Percentiles rank a stretch among this genome's conserved stretches.
Evolutionary conservation across 257 asterid species (phyloP).

Genomic region (Datura wrightii): DNA sequence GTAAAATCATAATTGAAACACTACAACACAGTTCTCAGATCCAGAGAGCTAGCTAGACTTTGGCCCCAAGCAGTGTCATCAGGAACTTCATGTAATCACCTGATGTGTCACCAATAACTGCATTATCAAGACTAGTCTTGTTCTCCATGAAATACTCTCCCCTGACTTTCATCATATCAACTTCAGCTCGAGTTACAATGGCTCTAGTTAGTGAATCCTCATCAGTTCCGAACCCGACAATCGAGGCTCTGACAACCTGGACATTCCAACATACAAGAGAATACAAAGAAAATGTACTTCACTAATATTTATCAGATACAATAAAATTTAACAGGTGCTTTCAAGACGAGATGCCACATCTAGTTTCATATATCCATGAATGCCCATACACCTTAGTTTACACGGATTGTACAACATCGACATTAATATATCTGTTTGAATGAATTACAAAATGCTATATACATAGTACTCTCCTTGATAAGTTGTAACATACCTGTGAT

Average conservation of each 20-base stretch:
- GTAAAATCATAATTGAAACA: neutral
- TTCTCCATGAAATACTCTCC: conserved; percentile 59
- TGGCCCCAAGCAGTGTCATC: conserved; percentile 70
- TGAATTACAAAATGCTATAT: neutral
- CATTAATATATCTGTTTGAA: neutral
- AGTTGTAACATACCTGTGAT: neutral
- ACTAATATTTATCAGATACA: neutral
- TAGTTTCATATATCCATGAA: neutral
- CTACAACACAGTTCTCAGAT: neutral
- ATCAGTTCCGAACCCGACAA: conserved; percentile 75
- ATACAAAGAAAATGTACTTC: neutral
- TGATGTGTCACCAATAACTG: conserved; percentile 76
- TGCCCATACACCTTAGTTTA: neutral
- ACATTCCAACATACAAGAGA: neutral
- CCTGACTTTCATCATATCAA: conserved; percentile 70
- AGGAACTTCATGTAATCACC: conserved; percentile 81
- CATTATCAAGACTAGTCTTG: conserved; percentile 56
- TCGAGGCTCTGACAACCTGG: conserved; percentile 68
- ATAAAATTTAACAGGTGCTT: neutral
- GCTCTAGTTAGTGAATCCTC: conserved; percentile 79
- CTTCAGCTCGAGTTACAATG: conserved; percentile 73
- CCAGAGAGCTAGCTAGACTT: conserved; percentile 40
- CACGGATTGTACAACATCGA: neutral
- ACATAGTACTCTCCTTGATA: neutral
- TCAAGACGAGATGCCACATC: neutral